Conservation (phyloP, 2,329 filamentous ascomycete species). For the Cryphonectria naterciae region DNA sequence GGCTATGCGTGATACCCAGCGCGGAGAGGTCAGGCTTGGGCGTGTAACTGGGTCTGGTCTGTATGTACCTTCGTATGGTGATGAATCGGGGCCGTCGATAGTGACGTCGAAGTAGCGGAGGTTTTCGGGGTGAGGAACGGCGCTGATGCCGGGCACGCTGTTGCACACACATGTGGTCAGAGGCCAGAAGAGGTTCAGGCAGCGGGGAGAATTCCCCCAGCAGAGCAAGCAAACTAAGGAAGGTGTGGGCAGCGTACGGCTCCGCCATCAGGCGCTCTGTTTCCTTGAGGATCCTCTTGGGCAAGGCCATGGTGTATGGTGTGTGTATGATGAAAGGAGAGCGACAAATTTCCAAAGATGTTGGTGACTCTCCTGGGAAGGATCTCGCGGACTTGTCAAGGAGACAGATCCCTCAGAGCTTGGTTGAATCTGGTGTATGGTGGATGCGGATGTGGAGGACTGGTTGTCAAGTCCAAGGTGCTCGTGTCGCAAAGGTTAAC, state of each 20-base stretch:
- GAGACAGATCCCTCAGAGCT: neutral
- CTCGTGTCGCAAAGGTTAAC: neutral
- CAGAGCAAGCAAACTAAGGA: conserved; percentile 18
- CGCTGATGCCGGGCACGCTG: conserved; percentile 95
- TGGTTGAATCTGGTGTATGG: neutral
- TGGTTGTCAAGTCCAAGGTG: neutral
- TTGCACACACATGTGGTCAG: conserved; percentile 12
- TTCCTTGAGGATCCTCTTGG: conserved; percentile 98
- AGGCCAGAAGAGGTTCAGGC: conserved; percentile 10
- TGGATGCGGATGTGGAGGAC: neutral
- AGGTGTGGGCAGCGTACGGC: conserved; percentile 68
- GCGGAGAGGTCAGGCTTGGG: neutral
- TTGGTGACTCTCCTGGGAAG: neutral
- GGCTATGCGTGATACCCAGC: neutral
- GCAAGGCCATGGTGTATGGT: conserved; percentile 74
- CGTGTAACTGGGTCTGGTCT: conserved; percentile 31
- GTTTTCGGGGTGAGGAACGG: conserved; percentile 95
- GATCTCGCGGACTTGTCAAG: neutral
- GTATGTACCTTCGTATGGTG: conserved; percentile 88
- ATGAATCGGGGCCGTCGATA: conserved; percentile 89
- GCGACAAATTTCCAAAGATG: too few relatives aligned
- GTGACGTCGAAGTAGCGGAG: conserved; percentile 97
- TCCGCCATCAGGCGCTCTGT: conserved; percentile 96
- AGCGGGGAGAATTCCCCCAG: neutral
- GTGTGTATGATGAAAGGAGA: neutral